Evolutionary conservation across 2,329 filamentous ascomycete genomes (phyloP).

Genomic region (Atkinsonella texensis): DNA sequence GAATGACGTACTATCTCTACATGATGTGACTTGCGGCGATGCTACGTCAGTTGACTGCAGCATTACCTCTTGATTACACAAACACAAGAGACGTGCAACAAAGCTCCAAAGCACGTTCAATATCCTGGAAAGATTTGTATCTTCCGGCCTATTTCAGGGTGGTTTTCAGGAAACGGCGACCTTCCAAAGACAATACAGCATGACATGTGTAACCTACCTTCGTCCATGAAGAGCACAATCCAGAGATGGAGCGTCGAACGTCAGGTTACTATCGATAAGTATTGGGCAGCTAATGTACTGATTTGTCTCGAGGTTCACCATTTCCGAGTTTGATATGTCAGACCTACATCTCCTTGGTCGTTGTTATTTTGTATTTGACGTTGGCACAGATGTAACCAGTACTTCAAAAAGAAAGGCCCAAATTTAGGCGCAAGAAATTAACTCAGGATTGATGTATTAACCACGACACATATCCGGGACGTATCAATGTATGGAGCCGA

Average conservation of each 20-base stretch:
- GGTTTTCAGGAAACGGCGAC: background rate
- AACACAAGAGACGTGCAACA: conserved; percentile 69
- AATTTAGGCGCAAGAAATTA: too few species aligned
- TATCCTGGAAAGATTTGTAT: conserved; percentile 39
- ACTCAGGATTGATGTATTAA: too few species aligned
- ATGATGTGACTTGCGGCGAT: conserved; percentile 19
- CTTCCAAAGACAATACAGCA: too few species aligned
- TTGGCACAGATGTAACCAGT: too few species aligned
- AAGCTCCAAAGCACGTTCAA: too few species aligned
- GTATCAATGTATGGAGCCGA: too few species aligned
- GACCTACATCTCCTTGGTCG: too few species aligned
- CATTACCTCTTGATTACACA: conserved; percentile 74
- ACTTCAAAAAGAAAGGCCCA: too few species aligned
- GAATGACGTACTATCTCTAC: conserved; percentile 66
- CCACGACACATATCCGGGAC: too few species aligned
- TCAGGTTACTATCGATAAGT: background rate
- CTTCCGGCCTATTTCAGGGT: background rate
- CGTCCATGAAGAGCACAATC: background rate
- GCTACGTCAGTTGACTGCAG: conserved; percentile 55
- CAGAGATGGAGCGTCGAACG: background rate
- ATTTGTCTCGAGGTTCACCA: background rate
- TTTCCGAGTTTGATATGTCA: too few species aligned
- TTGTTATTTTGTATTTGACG: too few species aligned
- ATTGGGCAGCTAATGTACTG: background rate
- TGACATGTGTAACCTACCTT: background rate